Conservation (phyloP, 257 asterid species). For the Perilla frutescens region DNA sequence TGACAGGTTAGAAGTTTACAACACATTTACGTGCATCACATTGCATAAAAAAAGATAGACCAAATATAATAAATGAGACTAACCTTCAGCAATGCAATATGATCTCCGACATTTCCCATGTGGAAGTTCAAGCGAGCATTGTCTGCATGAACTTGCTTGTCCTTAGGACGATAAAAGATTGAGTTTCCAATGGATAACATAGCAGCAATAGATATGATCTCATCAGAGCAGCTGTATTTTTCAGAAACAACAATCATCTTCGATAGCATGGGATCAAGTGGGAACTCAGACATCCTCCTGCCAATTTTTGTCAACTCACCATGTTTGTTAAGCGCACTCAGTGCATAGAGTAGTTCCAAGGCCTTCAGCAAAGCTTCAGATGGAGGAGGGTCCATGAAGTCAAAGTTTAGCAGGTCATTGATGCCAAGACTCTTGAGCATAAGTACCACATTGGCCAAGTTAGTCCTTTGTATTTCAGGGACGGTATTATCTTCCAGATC, state of each 20-base stretch:
- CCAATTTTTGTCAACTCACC: constrained; percentile 91
- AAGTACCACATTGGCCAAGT: constrained; percentile 88
- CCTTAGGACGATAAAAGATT: constrained; percentile 91
- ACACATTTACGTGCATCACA: neutral
- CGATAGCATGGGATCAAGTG: constrained; percentile 93
- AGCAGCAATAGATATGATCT: constrained; percentile 87
- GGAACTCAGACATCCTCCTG: constrained; percentile 96
- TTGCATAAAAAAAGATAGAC: neutral
- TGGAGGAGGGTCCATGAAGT: constrained; percentile 98
- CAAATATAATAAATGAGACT: constrained; percentile 1
- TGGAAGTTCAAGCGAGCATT: constrained; percentile 91
- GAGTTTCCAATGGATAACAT: constrained; percentile 95
- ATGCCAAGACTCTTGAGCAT: constrained; percentile 95
- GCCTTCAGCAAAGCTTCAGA: constrained; percentile 94
- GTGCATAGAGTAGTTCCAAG: constrained; percentile 82
- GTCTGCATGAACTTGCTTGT: constrained; percentile 95
- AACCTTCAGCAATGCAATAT: constrained; percentile 85
- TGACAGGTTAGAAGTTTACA: constrained; percentile 3
- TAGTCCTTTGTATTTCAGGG: constrained; percentile 95
- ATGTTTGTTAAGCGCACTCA: constrained; percentile 86
- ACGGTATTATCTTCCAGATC: constrained; percentile 93
- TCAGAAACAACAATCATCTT: constrained; percentile 97
- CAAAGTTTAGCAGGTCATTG: constrained; percentile 84
- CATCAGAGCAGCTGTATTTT: constrained; percentile 81
- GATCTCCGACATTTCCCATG: constrained; percentile 97